Evolutionary conservation across 139 green algal genomes (phyloP).

Genomic region (Chlamydomonas incerta): DNA sequence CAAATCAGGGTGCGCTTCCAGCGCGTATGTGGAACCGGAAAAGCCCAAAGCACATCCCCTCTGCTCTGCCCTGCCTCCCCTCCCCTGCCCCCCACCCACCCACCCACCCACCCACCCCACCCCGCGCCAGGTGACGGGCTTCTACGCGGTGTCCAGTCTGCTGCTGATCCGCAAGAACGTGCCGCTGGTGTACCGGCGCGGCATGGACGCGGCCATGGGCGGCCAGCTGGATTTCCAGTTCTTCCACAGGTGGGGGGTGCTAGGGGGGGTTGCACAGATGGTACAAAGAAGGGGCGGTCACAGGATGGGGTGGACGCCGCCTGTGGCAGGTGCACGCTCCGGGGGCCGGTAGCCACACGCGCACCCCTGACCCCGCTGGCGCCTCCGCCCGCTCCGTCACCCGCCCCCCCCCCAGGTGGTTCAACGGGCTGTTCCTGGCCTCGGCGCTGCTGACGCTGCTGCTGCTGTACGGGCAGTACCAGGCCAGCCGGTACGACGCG

Average conservation of each 20-base stretch:
- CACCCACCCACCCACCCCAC: too few relatives aligned
- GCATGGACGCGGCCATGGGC: constrained; percentile 80
- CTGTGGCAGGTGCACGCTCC: too few relatives aligned
- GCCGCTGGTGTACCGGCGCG: constrained; percentile 68
- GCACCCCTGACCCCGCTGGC: not conserved
- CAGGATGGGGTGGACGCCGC: too few relatives aligned
- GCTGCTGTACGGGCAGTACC: constrained; percentile 67
- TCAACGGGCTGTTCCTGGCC: constrained; percentile 78
- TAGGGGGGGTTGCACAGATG: too few relatives aligned
- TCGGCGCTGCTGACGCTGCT: constrained; percentile 58
- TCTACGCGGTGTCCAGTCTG: constrained; percentile 86
- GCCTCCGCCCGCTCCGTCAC: not conserved
- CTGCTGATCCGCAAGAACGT: constrained; percentile 89
- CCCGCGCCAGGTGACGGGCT: constrained; percentile 59
- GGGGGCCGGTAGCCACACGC: not conserved
- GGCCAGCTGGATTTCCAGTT: constrained; percentile 89
- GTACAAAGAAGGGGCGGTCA: too few relatives aligned
- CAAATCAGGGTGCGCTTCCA: too few relatives aligned
- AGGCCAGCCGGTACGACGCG: constrained; percentile 23
- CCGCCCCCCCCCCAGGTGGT: constrained; percentile 59
- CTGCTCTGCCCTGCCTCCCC: too few relatives aligned
- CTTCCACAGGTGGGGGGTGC: constrained; percentile 75
- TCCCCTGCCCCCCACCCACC: not conserved
- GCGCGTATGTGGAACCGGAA: too few relatives aligned
- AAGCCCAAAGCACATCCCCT: too few relatives aligned